Base-by-base conservation (phyloP, 2,329 filamentous ascomycete genomes). In the Fusarium longipes region DNA sequence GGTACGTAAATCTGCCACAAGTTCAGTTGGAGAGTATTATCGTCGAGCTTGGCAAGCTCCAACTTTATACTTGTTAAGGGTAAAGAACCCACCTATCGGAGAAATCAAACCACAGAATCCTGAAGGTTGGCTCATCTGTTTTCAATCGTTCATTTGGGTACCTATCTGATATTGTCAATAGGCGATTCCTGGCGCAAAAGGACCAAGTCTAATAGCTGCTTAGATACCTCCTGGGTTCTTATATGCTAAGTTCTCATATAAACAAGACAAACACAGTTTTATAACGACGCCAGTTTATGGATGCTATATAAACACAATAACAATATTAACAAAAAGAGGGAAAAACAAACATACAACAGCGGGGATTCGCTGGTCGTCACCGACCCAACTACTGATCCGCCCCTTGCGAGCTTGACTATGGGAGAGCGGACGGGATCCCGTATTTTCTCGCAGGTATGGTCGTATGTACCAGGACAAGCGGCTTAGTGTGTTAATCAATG, bases 361-460 rank as follows among this genome's bases (percentile, higher is more conserved):
- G 27, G 51, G 63, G 25, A 67, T 66, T 57, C 57, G 40, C 63
- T 60, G 36, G 54, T 51, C 32, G 54, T 59, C 43, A 59, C 54
- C 36, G 36, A 52, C 25, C 53, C 43, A 58, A 50, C 57, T 58
- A 59, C 57, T 59, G 49, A 58, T 58, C 52, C 30, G 25, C 52
- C 56, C 63, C 49, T 65, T 57, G 50, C 56, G 60, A 50, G 59
- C 50, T 65, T 66, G 56, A 66, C 62, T 48, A 52, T 29, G 51
- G 51, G 63, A 66, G 57, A 66, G 62, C 63, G 38, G 47, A 66
- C 57, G 63, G 56, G 63, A 62, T 66, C 63, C 63, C 50, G 62
- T 66, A 57, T 66, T 66, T 44, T 62, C 57, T 49, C 44, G 51
- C 44, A 49, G 57, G 63, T 63, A 44, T 66, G 63, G 51, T 53